phyloP scores from a whole-genome alignment of 345 rosid genomes.

The Balakata baccata region DNA sequence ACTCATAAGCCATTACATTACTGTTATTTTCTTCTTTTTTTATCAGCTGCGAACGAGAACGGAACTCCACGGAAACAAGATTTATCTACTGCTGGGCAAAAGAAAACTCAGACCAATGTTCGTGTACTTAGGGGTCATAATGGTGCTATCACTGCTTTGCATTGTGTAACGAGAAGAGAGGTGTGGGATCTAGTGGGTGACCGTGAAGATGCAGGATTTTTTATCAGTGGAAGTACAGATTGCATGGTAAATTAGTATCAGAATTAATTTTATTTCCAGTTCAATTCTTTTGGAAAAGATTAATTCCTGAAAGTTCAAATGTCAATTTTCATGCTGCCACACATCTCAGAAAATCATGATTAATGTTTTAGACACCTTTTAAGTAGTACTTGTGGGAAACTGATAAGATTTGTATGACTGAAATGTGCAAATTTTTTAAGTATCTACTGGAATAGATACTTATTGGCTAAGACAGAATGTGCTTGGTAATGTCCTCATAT shows the following conservation, averaged over 20 bases:
- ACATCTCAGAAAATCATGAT: neutral
- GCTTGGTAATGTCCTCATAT: neutral
- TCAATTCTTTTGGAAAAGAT: neutral
- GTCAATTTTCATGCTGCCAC: neutral
- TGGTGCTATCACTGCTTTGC: slow-evolving; percentile 94
- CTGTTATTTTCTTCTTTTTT: slow-evolving; percentile 4
- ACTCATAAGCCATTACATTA: neutral
- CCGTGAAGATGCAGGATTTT: slow-evolving; percentile 99
- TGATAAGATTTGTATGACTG: neutral
- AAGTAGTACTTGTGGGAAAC: neutral
- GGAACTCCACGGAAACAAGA: slow-evolving; percentile 59
- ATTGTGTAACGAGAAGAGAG: slow-evolving; percentile 94
- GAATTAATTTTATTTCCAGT: slow-evolving; percentile 9
- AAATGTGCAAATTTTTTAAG: neutral
- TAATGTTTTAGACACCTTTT: neutral
- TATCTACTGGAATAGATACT: neutral
- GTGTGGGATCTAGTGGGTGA: slow-evolving; percentile 98
- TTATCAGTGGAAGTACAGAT: slow-evolving; percentile 97
- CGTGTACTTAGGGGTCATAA: slow-evolving; percentile 85
- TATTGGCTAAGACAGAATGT: neutral
- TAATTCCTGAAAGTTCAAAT: slow-evolving; percentile 11
- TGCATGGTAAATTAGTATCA: slow-evolving; percentile 52
- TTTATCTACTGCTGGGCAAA: slow-evolving; percentile 67
- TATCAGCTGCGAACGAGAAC: slow-evolving; percentile 37
- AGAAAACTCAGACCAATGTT: slow-evolving; percentile 87